Evolutionary conservation across 371 early-diverging fungal genomes (phyloP).

Genomic region (Apophysomyces trapeziformis): DNA sequence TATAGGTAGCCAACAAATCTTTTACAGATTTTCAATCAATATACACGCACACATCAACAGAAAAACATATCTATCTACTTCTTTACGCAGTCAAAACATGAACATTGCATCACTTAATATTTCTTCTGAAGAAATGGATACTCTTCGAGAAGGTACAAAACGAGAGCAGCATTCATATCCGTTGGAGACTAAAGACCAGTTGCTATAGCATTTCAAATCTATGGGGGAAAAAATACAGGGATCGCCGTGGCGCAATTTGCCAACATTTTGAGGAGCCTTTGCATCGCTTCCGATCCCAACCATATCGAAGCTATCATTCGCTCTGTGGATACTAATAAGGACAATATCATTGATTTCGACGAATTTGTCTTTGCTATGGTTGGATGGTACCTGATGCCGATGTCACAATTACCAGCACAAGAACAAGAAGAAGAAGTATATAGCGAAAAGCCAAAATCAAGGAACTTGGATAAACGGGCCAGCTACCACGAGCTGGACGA

Average conservation of each 20-base stretch:
- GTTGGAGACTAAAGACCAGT: not conserved
- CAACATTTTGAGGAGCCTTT: conserved; percentile 72
- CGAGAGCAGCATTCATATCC: not conserved
- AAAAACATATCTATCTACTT: not conserved
- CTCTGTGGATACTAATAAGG: conserved; percentile 50
- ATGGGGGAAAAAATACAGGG: conserved; percentile 57
- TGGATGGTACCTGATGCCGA: conserved; percentile 3
- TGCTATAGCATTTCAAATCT: conserved; percentile 17
- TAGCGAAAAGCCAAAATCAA: conserved; percentile 3
- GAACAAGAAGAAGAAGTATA: conserved; percentile 13
- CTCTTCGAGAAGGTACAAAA: conserved; percentile 24
- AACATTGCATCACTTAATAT: conserved; percentile 1
- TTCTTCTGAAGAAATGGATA: conserved; percentile 22
- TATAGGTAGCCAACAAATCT: not conserved
- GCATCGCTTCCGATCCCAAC: conserved; percentile 66
- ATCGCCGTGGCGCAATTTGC: conserved; percentile 65
- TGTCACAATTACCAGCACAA: conserved; percentile 3
- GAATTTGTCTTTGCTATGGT: conserved; percentile 74
- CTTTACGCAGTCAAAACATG: not conserved
- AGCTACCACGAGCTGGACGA: conserved; percentile 61
- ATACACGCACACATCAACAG: not conserved
- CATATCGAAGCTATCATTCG: conserved; percentile 66
- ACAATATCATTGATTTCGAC: conserved; percentile 62
- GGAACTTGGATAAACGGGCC: conserved; percentile 14
- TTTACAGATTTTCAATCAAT: not conserved